These are phyloP conservation scores for Sugiyamaella sp. DNA, from an alignment of 1,139 yeast species.

Conservation along the genomic window DNA sequence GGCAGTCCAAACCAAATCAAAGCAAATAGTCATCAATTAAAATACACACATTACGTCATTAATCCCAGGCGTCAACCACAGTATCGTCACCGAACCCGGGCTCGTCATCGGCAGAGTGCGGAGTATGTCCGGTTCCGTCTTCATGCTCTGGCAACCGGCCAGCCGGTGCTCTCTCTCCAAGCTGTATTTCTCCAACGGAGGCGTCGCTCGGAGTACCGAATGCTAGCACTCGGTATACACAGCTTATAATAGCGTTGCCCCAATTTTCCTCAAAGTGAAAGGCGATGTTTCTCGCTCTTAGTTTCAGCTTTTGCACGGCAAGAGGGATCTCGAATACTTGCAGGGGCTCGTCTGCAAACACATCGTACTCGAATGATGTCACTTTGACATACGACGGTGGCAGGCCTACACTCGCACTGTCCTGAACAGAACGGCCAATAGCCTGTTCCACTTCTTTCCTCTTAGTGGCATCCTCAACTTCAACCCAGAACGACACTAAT, in stretches of 20 bases:
- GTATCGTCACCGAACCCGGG: slow-evolving; percentile 25
- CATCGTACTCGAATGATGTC: slow-evolving; percentile 36
- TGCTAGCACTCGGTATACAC: slow-evolving; percentile 41
- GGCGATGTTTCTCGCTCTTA: slow-evolving; percentile 32
- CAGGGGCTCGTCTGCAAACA: slow-evolving; percentile 33
- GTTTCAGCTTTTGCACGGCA: slow-evolving; percentile 24
- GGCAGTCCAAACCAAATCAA: neutral
- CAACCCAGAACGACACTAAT: slow-evolving; percentile 39
- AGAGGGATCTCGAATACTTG: slow-evolving; percentile 39
- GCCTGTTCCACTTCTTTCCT: slow-evolving; percentile 23
- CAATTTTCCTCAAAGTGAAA: slow-evolving; percentile 40
- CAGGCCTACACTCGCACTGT: slow-evolving; percentile 15
- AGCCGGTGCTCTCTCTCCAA: neutral
- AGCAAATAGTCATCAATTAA: neutral
- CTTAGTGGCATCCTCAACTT: slow-evolving; percentile 30
- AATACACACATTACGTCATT: slow-evolving; percentile 9
- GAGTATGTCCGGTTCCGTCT: neutral
- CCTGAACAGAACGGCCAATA: slow-evolving; percentile 15
- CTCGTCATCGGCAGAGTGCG: slow-evolving; percentile 19
- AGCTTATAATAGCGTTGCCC: slow-evolving; percentile 42
- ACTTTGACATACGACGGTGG: slow-evolving; percentile 34
- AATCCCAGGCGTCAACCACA: slow-evolving; percentile 7
- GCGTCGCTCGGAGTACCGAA: slow-evolving; percentile 34
- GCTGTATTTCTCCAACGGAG: neutral
- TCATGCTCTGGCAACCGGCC: neutral